A percentile compares a stretch with the other conserved stretches of the same genome.
Conservation (phyloP, 208 protist species). For the Trypanosoma rangeli region DNA sequence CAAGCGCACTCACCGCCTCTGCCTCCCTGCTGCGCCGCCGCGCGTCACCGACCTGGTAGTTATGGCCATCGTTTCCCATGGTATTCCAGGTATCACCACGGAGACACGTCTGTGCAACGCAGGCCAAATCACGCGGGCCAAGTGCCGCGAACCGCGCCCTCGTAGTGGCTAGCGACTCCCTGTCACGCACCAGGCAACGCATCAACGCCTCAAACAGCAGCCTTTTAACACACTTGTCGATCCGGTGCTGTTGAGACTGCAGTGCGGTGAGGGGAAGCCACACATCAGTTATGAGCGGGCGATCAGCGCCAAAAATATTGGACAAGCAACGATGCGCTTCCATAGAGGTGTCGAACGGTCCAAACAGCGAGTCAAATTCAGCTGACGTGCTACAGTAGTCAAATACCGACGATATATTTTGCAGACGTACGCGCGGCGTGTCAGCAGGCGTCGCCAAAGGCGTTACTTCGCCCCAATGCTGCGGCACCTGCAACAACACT, state of each 20-base stretch:
- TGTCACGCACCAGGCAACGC: slow-evolving; percentile 21
- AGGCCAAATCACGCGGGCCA: slow-evolving; percentile 23
- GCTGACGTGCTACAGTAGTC: slow-evolving; percentile 18
- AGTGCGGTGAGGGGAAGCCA: slow-evolving; percentile 15
- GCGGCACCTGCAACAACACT: slow-evolving; percentile 21
- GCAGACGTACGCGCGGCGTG: background rate
- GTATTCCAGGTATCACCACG: background rate
- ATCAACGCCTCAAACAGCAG: slow-evolving; percentile 25
- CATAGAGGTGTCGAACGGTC: background rate
- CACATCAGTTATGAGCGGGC: slow-evolving; percentile 25
- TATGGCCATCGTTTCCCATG: background rate
- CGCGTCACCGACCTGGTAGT: too few relatives aligned
- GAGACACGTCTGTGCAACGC: slow-evolving; percentile 17
- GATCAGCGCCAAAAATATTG: slow-evolving; percentile 23
- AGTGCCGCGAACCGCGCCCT: slow-evolving; percentile 22
- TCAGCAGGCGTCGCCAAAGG: background rate
- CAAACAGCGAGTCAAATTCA: background rate
- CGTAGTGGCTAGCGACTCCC: slow-evolving; percentile 22
- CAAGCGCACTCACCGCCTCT: slow-evolving; percentile 11
- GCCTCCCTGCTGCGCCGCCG: background rate
- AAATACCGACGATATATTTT: slow-evolving; percentile 31
- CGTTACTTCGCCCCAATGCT: slow-evolving; percentile 12
- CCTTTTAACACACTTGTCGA: slow-evolving; percentile 6
- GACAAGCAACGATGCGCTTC: background rate
- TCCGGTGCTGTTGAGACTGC: background rate